phyloP scores from a whole-genome alignment of 2,329 filamentous ascomycete genomes.

The Metarhizium guizhouense region DNA sequence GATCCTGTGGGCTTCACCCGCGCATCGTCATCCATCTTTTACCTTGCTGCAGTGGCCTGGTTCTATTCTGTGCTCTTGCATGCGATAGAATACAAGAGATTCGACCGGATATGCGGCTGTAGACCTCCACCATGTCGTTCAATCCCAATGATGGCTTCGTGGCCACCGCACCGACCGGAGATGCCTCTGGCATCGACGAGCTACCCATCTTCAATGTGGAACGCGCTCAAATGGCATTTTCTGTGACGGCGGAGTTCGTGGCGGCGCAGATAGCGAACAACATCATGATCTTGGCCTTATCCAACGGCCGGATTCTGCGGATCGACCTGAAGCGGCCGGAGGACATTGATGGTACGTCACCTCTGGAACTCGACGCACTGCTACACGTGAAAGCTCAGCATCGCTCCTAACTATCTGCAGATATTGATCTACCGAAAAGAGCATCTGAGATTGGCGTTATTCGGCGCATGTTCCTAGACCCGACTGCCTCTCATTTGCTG shows the following conservation, averaged over 20 bases:
- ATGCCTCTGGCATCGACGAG: conserved; percentile 48
- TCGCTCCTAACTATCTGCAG: conserved; percentile 33
- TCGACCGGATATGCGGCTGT: not conserved
- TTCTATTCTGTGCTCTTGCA: not conserved
- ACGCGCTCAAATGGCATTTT: conserved; percentile 86
- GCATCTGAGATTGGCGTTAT: conserved; percentile 87
- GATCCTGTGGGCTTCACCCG: not conserved
- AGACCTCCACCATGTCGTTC: conserved; percentile 23
- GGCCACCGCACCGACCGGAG: conserved; percentile 51
- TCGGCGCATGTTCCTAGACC: conserved; percentile 92
- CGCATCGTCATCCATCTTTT: not conserved
- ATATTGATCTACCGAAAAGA: conserved; percentile 95
- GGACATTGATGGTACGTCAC: conserved; percentile 73
- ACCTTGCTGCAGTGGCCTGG: not conserved
- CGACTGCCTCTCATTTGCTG: conserved; percentile 88
- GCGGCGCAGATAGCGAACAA: conserved; percentile 97
- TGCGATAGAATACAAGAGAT: not conserved
- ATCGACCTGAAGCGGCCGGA: conserved; percentile 91
- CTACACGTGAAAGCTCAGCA: not conserved
- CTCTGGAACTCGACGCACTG: not conserved
- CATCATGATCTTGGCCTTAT: conserved; percentile 84
- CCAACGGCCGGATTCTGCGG: conserved; percentile 82
- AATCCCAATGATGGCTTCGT: conserved; percentile 56
- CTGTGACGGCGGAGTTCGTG: conserved; percentile 89
- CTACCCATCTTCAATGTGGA: conserved; percentile 93